phyloP scores from a whole-genome alignment of 1,139 yeast genomes.

The Suhomyces choctaworum region DNA sequence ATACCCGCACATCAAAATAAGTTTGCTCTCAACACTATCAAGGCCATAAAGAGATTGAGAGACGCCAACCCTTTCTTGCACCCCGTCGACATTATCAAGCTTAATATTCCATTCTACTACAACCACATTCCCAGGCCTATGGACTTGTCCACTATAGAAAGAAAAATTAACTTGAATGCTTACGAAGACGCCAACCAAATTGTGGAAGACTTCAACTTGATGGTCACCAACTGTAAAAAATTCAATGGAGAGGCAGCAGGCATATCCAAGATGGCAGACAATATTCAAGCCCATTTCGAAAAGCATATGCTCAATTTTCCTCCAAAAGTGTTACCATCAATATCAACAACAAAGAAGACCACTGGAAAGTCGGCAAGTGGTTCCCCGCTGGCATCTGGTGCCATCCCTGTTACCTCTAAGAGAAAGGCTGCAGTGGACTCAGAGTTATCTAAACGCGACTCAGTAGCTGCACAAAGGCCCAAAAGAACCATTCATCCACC shows the following conservation, averaged over 20 bases:
- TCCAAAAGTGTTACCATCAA: conserved; percentile 58
- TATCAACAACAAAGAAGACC: conserved; percentile 14
- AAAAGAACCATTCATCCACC: conserved; percentile 97
- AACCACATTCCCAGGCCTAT: conserved; percentile 84
- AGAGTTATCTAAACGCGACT: conserved; percentile 39
- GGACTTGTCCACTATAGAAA: conserved; percentile 91
- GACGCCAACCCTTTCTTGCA: conserved; percentile 88
- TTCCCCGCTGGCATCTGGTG: conserved; percentile 29
- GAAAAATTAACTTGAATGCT: conserved; percentile 66
- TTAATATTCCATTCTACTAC: conserved; percentile 88
- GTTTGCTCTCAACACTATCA: conserved; percentile 64
- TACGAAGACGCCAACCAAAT: conserved; percentile 71
- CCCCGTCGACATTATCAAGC: conserved; percentile 87
- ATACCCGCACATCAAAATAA: conserved; percentile 84
- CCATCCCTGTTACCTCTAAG: conserved; percentile 37
- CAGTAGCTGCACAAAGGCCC: conserved; percentile 65
- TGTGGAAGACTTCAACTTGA: conserved; percentile 77
- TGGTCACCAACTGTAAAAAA: conserved; percentile 76
- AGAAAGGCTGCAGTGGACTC: conserved; percentile 64
- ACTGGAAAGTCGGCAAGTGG: conserved; percentile 11
- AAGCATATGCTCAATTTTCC: conserved; percentile 94
- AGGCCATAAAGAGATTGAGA: conserved; percentile 83
- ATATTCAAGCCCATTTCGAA: conserved; percentile 87
- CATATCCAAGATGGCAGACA: conserved; percentile 88
- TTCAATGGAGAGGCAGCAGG: conserved; percentile 85